Conservation (phyloP, 2,329 filamentous ascomycete species). For the Penicillium sp. region DNA sequence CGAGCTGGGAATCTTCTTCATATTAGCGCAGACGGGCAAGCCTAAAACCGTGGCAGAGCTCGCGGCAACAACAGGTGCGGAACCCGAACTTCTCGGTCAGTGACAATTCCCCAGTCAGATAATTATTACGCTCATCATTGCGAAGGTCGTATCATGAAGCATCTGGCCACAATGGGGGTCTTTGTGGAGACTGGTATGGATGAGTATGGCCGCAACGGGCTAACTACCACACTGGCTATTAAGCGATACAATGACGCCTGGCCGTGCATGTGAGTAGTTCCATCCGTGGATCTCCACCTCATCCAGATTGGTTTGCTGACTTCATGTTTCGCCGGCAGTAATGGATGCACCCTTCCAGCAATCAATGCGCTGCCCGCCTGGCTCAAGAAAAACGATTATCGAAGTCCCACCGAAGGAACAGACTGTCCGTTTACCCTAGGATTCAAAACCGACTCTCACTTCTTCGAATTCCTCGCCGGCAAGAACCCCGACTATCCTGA, state of each 20-base stretch:
- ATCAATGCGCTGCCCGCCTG: conserved; percentile 2
- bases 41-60: conserved; percentile 17
- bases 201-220: conserved; percentile 13
- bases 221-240: conserved; percentile 11
- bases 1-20: conserved; percentile 15
- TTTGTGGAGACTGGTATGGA: conserved; percentile 17
- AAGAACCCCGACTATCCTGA: conserved; percentile 9
- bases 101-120: not conserved
- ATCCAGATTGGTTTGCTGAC: not conserved
- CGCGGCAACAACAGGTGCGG: conserved; percentile 10
- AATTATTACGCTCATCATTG: not conserved
- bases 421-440: conserved; percentile 9
- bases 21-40: conserved; percentile 7
- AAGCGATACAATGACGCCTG: conserved; percentile 18
- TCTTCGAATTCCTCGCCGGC: conserved; percentile 10
- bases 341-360: conserved; percentile 6
- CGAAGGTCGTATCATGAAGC: conserved; percentile 18
- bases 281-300: too few species aligned
- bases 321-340: not conserved
- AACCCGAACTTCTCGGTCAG: conserved; percentile 15
- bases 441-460: conserved; percentile 2
- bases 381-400: conserved; percentile 12
- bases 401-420: conserved; percentile 5
- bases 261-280: conserved; percentile 15
- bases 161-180: conserved; percentile 17